These are phyloP conservation scores for Eustoma russellianum DNA, from an alignment of 257 asterid genomes.

Conservation along the genomic window DNA sequence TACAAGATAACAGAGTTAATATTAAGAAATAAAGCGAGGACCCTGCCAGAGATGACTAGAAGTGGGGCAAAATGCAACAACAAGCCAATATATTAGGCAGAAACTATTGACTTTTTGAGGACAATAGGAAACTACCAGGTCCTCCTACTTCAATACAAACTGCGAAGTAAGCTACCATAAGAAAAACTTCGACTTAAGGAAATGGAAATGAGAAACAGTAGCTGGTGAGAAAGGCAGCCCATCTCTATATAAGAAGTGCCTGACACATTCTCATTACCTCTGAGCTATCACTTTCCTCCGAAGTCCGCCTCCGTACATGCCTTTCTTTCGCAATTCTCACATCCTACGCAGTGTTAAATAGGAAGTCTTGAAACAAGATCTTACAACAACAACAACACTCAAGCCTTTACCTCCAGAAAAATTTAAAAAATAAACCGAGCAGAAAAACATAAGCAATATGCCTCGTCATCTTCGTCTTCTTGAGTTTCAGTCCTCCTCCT, in stretches of 20 bases:
- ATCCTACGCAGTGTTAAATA: constrained; percentile 32
- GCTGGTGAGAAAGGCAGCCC: not conserved
- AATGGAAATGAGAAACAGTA: not conserved
- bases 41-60: no score
- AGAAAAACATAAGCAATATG: constrained; percentile 16
- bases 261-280: constrained; percentile 37
- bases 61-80: not conserved
- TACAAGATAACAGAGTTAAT: constrained; percentile 9
- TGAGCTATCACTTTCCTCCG: constrained; percentile 56
- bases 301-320: constrained; percentile 48
- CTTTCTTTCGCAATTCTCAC: constrained; percentile 30
- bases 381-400: constrained; percentile 20
- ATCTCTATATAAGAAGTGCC: not conserved
- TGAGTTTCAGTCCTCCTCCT: constrained; percentile 66
- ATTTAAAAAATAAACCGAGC: constrained; percentile 12
- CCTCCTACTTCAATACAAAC: not conserved
- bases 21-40: constrained; percentile 2
- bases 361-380: constrained; percentile 13
- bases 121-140: not conserved
- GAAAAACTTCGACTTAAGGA: not conserved
- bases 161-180: not conserved
- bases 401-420: no score
- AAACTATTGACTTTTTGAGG: not conserved
- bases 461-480: constrained; percentile 75
- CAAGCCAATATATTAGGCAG: not conserved